Evolutionary conservation across 2,329 filamentous ascomycete genomes (phyloP).

Genomic region (Aureobasidium subglaciale): DNA sequence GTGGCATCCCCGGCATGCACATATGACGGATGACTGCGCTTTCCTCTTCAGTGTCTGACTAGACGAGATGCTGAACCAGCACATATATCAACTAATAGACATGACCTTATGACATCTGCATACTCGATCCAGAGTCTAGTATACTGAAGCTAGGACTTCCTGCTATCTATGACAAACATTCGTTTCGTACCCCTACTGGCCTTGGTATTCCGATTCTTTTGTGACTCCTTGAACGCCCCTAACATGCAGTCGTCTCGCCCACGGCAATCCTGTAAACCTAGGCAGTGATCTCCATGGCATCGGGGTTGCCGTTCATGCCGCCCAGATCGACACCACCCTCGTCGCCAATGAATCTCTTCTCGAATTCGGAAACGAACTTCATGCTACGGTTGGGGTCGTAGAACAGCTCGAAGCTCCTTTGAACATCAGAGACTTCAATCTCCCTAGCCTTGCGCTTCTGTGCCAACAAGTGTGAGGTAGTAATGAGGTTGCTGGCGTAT

Average conservation of each 20-base stretch:
- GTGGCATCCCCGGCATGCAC: not conserved
- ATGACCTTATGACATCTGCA: constrained; percentile 2
- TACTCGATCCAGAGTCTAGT: not conserved
- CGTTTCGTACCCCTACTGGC: not conserved
- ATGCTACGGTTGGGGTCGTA: constrained; percentile 84
- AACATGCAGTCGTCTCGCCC: not conserved
- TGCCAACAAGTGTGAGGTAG: constrained; percentile 79
- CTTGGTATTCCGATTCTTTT: constrained; percentile 18
- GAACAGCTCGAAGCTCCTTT: constrained; percentile 89
- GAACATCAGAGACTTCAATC: constrained; percentile 79
- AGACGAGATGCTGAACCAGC: not conserved
- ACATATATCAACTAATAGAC: constrained; percentile 9
- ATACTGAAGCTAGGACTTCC: not conserved
- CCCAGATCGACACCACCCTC: constrained; percentile 69
- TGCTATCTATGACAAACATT: not conserved
- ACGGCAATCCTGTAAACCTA: not conserved
- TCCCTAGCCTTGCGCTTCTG: constrained; percentile 81
- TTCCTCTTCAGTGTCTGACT: not conserved
- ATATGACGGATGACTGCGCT: constrained; percentile 1
- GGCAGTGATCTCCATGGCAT: constrained; percentile 63
- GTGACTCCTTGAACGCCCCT: constrained; percentile 7
- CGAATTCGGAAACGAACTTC: constrained; percentile 81
- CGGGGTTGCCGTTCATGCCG: constrained; percentile 43
- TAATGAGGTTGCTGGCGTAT: constrained; percentile 97
- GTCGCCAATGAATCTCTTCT: constrained; percentile 88